Evolutionary conservation across 2,329 filamentous ascomycete genomes (phyloP), one percentile per base, ranked within the genome.

Genomic region (Clarireedia homoeocarpa): DNA sequence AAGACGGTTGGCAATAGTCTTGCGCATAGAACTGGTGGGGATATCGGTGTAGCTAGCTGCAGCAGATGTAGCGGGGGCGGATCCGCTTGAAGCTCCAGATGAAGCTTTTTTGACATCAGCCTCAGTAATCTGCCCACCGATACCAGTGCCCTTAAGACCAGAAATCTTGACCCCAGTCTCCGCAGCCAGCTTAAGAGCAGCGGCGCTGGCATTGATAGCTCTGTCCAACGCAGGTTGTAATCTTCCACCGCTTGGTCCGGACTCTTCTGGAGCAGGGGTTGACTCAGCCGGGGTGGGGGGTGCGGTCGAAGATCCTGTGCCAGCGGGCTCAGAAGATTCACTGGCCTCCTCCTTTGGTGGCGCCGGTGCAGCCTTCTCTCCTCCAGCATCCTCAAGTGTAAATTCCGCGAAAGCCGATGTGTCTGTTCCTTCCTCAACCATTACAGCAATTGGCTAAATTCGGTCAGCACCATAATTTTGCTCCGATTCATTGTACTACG

Each of bases 1-100:
- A 58, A 99, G 88, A 66, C 94, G 90, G 74, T 77, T 84, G 73
- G 94, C 94, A 72, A 99, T 99, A 64, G 89, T 91, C 84, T 96
- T 97, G 79, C 94, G 91, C 94, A 99, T 99, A 72, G 88, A 87
- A 69, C 81, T 87, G 66, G 91, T 83, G 61, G 91, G 89, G 60
- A 83, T 83, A 71, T 99, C 94, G 74, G 91, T 85, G 75, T 88
- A 97, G 58, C 81, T 75, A 59, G 89, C 80, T 48, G 77, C 82
- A 58, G 82, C 75, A 51, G 81, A 75, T 23, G 89, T 80, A 48
- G 77, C 82, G 58, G 82, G 75, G 51, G 81, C 75, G 24, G 75
- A 71, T 47, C 77, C 74, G 34, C 75, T 69, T 50, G 77, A 69
- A 56, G 72, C 73, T 30, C 72, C 72, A 62, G 87, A 79, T 70